These are phyloP conservation scores for Leptodontidium sp. DNA, from an alignment of 2,329 filamentous ascomycete genomes.

Conservation along the genomic window DNA sequence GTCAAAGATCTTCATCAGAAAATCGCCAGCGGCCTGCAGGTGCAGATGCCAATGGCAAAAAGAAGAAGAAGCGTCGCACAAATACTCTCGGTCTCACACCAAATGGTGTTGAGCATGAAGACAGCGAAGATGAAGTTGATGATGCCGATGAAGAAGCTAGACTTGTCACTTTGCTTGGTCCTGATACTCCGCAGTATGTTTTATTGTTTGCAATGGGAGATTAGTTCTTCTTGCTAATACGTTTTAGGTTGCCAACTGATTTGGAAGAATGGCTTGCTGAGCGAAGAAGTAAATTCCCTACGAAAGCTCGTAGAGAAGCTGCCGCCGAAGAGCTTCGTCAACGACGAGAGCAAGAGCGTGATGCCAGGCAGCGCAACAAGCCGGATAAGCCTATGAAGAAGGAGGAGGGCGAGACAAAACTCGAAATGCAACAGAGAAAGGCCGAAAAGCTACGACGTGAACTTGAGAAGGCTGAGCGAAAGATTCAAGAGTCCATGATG, in stretches of 20 bases:
- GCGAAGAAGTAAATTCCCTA: slow-evolving; percentile 82
- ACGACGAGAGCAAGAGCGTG: slow-evolving; percentile 43
- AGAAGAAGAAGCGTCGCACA: slow-evolving; percentile 76
- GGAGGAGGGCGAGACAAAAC: slow-evolving; percentile 58
- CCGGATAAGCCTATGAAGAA: slow-evolving; percentile 49
- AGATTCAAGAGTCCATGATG: slow-evolving; percentile 50
- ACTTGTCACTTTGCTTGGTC: slow-evolving; percentile 49
- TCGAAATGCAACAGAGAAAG: slow-evolving; percentile 62
- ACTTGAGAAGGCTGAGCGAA: slow-evolving; percentile 72
- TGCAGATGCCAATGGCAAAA: slow-evolving; percentile 51
- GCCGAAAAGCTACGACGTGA: slow-evolving; percentile 70
- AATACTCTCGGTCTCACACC: slow-evolving; percentile 78
- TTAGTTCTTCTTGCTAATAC: slow-evolving; percentile 46
- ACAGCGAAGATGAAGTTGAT: slow-evolving; percentile 69
- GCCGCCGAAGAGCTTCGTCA: slow-evolving; percentile 61
- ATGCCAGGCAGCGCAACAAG: slow-evolving; percentile 49
- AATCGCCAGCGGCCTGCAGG: slow-evolving; percentile 60
- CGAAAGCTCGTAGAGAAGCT: slow-evolving; percentile 71
- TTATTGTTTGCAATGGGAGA: slow-evolving; percentile 35
- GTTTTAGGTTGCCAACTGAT: slow-evolving; percentile 62
- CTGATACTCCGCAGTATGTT: slow-evolving; percentile 49
- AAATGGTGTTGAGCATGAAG: slow-evolving; percentile 56
- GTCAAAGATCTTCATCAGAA: slow-evolving; percentile 43
- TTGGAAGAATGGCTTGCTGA: slow-evolving; percentile 83
- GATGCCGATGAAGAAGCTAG: slow-evolving; percentile 69